Evolutionary conservation across 345 rosid species (phyloP).

Genomic region (Ceriops tagal): DNA sequence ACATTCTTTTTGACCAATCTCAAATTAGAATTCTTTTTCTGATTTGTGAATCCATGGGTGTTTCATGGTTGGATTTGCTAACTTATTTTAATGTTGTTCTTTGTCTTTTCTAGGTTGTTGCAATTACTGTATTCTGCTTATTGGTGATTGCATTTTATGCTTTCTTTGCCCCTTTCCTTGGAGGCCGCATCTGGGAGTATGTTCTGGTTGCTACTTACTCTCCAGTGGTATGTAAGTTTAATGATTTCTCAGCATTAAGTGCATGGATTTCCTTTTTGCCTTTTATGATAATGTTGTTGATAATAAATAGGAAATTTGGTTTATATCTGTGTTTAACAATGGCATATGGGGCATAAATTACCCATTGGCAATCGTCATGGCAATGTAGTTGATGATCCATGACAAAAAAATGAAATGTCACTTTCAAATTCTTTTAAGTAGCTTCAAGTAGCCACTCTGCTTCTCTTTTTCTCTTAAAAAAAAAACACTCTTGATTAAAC

Average conservation of each 20-base stretch:
- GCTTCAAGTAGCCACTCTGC: no score
- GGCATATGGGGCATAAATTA: neutral
- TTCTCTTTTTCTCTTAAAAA: neutral
- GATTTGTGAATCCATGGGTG: neutral
- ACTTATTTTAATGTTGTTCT: neutral
- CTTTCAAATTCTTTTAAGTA: no score
- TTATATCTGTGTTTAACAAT: neutral
- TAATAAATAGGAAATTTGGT: neutral
- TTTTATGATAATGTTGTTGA: no score
- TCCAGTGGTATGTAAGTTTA: conserved; percentile 48
- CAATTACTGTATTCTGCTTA: conserved; percentile 77
- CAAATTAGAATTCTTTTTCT: neutral
- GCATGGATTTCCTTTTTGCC: no score
- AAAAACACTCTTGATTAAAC: neutral
- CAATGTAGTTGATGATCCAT: no score
- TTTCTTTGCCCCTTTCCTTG: conserved; percentile 92
- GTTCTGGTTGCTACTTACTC: conserved; percentile 73
- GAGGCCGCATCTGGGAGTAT: conserved; percentile 60
- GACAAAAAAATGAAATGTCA: no score
- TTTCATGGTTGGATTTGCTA: neutral
- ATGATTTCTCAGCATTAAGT: neutral
- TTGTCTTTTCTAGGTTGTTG: conserved; percentile 45
- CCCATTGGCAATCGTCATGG: neutral
- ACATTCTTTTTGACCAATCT: neutral
- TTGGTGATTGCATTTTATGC: conserved; percentile 77